A percentile compares a stretch with the other conserved stretches of the same genome.
Conservation (phyloP, 1,284 basidiomycete genomes). For the Pseudozyma sp. region DNA sequence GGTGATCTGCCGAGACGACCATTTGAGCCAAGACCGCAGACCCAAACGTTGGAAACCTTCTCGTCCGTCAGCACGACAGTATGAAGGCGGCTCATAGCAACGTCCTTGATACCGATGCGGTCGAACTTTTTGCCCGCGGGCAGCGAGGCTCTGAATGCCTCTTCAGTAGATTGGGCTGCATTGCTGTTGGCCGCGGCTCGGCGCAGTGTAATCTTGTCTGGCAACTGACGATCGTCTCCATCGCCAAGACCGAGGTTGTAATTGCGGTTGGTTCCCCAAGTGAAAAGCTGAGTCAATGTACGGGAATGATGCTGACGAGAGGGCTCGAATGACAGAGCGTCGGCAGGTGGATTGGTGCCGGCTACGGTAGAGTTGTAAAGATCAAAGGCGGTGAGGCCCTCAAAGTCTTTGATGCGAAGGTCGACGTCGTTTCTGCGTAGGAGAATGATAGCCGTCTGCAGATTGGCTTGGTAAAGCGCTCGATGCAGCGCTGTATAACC, state of each 20-base stretch:
- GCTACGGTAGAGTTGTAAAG: slow-evolving; percentile 78
- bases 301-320: slow-evolving; percentile 27
- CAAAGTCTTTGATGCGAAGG: slow-evolving; percentile 80
- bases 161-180: slow-evolving; percentile 17
- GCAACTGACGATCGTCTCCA: slow-evolving; percentile 80
- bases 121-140: slow-evolving; percentile 58
- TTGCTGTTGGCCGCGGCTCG: not conserved
- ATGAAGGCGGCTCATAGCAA: slow-evolving; percentile 64
- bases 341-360: slow-evolving; percentile 57
- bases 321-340: slow-evolving; percentile 32
- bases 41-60: slow-evolving; percentile 63
- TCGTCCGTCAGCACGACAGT: slow-evolving; percentile 64
- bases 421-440: slow-evolving; percentile 82
- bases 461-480: slow-evolving; percentile 87
- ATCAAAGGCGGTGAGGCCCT: slow-evolving; percentile 93
- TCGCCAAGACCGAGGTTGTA: slow-evolving; percentile 81
- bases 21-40: slow-evolving; percentile 61
- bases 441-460: slow-evolving; percentile 81
- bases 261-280: slow-evolving; percentile 87
- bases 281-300: slow-evolving; percentile 75
- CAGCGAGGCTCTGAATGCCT: slow-evolving; percentile 21
- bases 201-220: slow-evolving; percentile 80
- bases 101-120: slow-evolving; percentile 56
- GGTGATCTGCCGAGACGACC: slow-evolving; percentile 77
- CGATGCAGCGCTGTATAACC: slow-evolving; percentile 92